Evolutionary conservation across 2,329 filamentous ascomycete species (phyloP), one percentile per base, ranked within the genome.

Genomic region (Aureobasidium subglaciale): DNA sequence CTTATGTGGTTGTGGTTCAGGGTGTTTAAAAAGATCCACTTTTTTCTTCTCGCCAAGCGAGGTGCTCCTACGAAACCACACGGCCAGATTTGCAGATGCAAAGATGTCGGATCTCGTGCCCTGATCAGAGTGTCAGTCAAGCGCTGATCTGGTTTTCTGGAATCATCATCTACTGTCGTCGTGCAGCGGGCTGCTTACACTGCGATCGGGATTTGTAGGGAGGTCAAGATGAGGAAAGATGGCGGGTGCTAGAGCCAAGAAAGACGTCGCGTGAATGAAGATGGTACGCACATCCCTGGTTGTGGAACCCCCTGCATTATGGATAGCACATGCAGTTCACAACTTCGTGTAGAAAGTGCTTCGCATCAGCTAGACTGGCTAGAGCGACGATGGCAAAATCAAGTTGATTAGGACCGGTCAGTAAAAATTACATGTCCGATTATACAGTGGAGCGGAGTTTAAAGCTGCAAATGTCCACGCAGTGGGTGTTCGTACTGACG

Each of bases 111-210:
- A 34, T 48, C 24, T 50, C 34, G 13, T 50, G 10, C 27, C 6
- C 16, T 38, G 34, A 20, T 38, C 46, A 37, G 20, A 50, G 46
- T 50, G 34, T 22, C 46, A 37, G 46, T 50, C 46, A 50, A n/a
- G 20, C 20, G 5, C 9, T 16, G 32, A 50, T 20, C 32, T 27
- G 24, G 4, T 18, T 15, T 50, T 50, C 46, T 50, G 46, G 46
- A 29, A 38, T 9, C 7, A 22, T 8, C 3, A 16, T 18, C 4
- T 45, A 18, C 10, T 20, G 11, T 20, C 2, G 18, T 48, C 29
- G 30, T 11, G 7, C 35, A 3, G 30, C 35, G 43, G 43, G 43
- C 13, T 35, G 20, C 43, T 24, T 46, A 15, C 16, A 34, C 8
- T 34, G 11, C 13, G 20, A 34, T 34, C 11, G 43, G 24, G 43